phyloP scores from a whole-genome alignment of 108 stramenopile genomes.

The Pseudonitzschia multiseries region DNA sequence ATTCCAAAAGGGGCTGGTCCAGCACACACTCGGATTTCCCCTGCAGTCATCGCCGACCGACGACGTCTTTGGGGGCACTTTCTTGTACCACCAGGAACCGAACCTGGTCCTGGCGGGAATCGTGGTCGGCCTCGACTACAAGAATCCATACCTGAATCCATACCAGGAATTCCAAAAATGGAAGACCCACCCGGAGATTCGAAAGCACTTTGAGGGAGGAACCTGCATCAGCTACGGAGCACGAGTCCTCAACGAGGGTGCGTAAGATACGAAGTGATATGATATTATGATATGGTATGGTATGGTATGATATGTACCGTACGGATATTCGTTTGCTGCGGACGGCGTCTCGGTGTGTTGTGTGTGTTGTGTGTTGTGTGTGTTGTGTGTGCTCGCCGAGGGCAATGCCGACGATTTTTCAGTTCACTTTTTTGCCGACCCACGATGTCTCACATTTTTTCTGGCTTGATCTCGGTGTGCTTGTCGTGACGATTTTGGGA shows the following conservation, averaged over 20 bases:
- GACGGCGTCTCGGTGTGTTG: too few relatives aligned
- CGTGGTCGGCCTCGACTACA: slow-evolving; percentile 98
- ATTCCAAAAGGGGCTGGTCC: slow-evolving; percentile 92
- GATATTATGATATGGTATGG: too few relatives aligned
- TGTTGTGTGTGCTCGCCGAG: too few relatives aligned
- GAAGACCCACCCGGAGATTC: slow-evolving; percentile 95
- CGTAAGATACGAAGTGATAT: too few relatives aligned
- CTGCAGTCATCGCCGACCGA: slow-evolving; percentile 72
- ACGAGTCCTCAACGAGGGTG: slow-evolving; percentile 95
- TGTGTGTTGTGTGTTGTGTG: background rate
- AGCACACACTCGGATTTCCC: slow-evolving; percentile 98
- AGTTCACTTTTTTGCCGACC: too few relatives aligned
- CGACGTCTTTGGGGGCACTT: slow-evolving; percentile 92
- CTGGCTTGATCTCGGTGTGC: too few relatives aligned
- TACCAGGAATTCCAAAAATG: slow-evolving; percentile 98
- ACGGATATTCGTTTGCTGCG: too few relatives aligned
- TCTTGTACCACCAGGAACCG: slow-evolving; percentile 95
- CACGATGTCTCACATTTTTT: too few relatives aligned
- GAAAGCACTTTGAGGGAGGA: slow-evolving; percentile 90
- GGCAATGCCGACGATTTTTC: too few relatives aligned
- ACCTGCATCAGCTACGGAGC: slow-evolving; percentile 97
- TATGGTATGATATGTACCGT: too few relatives aligned
- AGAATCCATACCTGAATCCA: slow-evolving; percentile 97
- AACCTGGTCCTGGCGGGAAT: slow-evolving; percentile 93
- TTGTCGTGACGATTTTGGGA: too few relatives aligned